Evolutionary conservation across 352 stramenopile genomes (phyloP), one percentile per base, ranked within the genome.

Genomic region (Globisporangium perplexum): DNA sequence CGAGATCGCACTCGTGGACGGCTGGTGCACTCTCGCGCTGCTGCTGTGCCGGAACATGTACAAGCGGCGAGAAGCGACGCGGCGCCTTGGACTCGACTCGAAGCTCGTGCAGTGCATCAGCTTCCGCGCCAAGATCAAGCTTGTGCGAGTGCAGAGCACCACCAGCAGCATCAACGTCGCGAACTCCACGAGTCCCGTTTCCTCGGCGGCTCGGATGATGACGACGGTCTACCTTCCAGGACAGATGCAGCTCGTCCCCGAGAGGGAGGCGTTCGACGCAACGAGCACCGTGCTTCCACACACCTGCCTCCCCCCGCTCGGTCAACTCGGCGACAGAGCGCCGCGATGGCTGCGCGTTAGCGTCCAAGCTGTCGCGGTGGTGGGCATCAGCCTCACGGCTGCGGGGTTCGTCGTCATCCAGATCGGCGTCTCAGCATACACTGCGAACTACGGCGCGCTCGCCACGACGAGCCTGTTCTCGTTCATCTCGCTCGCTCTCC

Each of bases 41-140:
- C n/a, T 55, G 17, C 12, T 47, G 3, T 47, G 18, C 12, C 36
- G 33, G 4, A 55, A 55, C 24, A 23, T 38, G 10, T 41, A 41
- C 7, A 23, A 36, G 47, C n/a, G 26, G n/a, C 18, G 36, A 12
- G 49, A 45, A 36, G 18, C 17, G 20, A n/a, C 50, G 18, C 43
- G 36, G 22, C 24, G 17, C 20, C 20, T 44, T 12, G 39, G 20
- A 14, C 23, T 8, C 41, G 15, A 57, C 4, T 39, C 41, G 18
- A 49, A 33, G 23, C n/a, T 49, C 26, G n/a, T 57, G 18, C 28
- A 57, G 7, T 57, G 28, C 50, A 33, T 50, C 26, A 48, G 39
- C 28, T 23, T 41, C 38, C 28, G 24, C 2, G n/a, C 22, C 0
- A 42, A 33, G 38, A 43, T 56, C 39, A 56, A 57, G 41, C 26